Conservation (phyloP, 495 filamentous ascomycete genomes). For the Penicillium parvum region DNA sequence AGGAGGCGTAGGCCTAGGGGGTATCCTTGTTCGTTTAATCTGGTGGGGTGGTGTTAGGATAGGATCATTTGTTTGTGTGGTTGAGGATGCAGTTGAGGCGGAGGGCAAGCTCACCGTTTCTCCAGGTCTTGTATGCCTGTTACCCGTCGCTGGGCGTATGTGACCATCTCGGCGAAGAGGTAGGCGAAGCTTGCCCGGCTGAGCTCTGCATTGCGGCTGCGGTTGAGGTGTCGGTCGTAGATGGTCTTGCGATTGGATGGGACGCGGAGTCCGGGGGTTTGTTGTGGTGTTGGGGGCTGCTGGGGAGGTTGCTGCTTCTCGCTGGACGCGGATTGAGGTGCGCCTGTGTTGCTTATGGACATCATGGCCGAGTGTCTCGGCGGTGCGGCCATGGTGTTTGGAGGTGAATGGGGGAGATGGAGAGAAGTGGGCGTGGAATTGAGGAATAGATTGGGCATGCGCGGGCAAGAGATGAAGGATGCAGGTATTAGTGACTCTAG, state of each 20-base stretch:
- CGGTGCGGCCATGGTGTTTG: slow-evolving; percentile 32
- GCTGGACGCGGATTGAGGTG: slow-evolving; percentile 18
- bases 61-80: not conserved
- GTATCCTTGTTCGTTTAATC: slow-evolving; percentile 92
- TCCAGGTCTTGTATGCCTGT: slow-evolving; percentile 92
- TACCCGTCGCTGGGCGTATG: slow-evolving; percentile 85
- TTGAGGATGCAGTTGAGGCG: too few relatives aligned
- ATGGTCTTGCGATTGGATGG: slow-evolving; percentile 96
- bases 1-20: slow-evolving; percentile 90
- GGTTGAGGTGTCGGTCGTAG: slow-evolving; percentile 92
- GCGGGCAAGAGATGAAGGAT: not conserved
- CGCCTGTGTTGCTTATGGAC: slow-evolving; percentile 30
- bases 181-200: slow-evolving; percentile 93
- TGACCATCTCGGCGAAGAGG: slow-evolving; percentile 94
- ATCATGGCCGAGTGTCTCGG: slow-evolving; percentile 36
- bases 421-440: not conserved
- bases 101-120: slow-evolving; percentile 73
- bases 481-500: not conserved
- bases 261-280: slow-evolving; percentile 71
- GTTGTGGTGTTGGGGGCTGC: slow-evolving; percentile 32
- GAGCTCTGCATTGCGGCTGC: slow-evolving; percentile 77
- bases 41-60: slow-evolving; percentile 25
- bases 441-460: too few relatives aligned
- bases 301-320: slow-evolving; percentile 29
- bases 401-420: not conserved